Evolutionary conservation across 108 stramenopile genomes (phyloP).

Genomic region (Cyclotella atomus): DNA sequence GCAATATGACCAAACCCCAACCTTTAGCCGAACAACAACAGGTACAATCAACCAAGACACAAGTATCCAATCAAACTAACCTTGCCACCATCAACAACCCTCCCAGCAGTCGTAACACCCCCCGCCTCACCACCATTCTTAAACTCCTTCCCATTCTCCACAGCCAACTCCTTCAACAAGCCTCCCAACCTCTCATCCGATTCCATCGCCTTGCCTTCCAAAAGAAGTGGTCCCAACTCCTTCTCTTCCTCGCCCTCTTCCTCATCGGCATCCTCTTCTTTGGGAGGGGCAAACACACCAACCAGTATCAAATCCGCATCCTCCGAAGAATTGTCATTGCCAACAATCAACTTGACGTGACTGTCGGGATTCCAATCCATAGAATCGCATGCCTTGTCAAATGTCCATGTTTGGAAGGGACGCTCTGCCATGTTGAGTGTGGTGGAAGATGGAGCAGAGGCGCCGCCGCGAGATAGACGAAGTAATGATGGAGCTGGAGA

Average conservation of each 20-base stretch:
- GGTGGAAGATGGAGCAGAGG: no score
- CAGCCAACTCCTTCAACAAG: constrained; percentile 63
- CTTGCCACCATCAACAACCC: constrained; percentile 48
- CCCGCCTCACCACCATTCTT: constrained; percentile 80
- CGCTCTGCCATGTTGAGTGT: constrained; percentile 30
- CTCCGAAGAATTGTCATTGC: not conserved
- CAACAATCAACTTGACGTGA: constrained; percentile 35
- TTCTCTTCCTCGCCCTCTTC: constrained; percentile 50
- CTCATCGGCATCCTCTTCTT: constrained; percentile 48
- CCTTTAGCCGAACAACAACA: no score
- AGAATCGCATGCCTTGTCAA: constrained; percentile 70
- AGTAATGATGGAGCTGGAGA: not conserved
- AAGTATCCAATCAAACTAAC: constrained; percentile 15
- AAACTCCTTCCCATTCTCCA: constrained; percentile 80
- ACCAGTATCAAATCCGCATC: constrained; percentile 76
- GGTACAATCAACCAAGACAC: no score
- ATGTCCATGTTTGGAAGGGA: constrained; percentile 83
- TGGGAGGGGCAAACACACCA: constrained; percentile 72
- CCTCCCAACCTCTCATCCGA: constrained; percentile 75
- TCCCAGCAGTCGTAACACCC: constrained; percentile 63
- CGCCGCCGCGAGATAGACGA: not conserved
- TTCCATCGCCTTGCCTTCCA: constrained; percentile 63
- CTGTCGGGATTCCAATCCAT: constrained; percentile 78
- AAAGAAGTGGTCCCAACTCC: constrained; percentile 46
- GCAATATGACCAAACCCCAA: not conserved